Percentiles rank a stretch among this genome's conserved stretches.
phyloP scores from a whole-genome alignment of 441 rosid species.

The Iberis amara region DNA sequence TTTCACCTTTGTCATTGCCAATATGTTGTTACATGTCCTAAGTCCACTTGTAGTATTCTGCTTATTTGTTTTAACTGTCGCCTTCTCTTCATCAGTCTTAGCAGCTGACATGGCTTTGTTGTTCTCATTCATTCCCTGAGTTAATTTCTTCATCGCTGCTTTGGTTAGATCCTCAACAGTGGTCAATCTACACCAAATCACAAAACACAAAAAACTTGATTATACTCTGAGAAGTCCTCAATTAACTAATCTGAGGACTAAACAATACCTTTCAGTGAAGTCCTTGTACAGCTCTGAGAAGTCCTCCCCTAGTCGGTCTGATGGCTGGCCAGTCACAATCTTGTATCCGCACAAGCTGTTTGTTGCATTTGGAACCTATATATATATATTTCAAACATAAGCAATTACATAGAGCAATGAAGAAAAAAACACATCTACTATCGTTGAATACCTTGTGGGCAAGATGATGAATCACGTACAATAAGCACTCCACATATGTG shows the following conservation, averaged over 20 bases:
- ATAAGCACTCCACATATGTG: constrained; percentile 85
- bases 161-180: constrained; percentile 82
- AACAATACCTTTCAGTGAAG: constrained; percentile 74
- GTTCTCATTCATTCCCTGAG: constrained; percentile 93
- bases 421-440: not conserved
- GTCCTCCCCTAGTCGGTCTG: constrained; percentile 97
- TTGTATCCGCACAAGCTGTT: constrained; percentile 92
- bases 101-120: constrained; percentile 92
- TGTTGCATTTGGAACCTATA: constrained; percentile 92
- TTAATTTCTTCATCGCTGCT: constrained; percentile 85
- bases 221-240: too few relatives aligned
- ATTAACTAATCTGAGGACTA: too few relatives aligned
- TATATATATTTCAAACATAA: constrained; percentile 22
- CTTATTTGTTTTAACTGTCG: constrained; percentile 66
- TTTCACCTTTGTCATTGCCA: constrained; percentile 92
- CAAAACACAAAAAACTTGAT: too few relatives aligned
- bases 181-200: constrained; percentile 49
- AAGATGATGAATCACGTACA: constrained; percentile 78
- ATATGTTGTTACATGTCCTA: constrained; percentile 92
- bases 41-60: constrained; percentile 83
- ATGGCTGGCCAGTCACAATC: constrained; percentile 98
- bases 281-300: constrained; percentile 82
- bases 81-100: constrained; percentile 86
- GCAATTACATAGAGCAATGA: not conserved
- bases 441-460: constrained; percentile 41